Evolutionary conservation across 2,329 filamentous ascomycete genomes (phyloP).

Genomic region (Furcasterigmium furcatum): DNA sequence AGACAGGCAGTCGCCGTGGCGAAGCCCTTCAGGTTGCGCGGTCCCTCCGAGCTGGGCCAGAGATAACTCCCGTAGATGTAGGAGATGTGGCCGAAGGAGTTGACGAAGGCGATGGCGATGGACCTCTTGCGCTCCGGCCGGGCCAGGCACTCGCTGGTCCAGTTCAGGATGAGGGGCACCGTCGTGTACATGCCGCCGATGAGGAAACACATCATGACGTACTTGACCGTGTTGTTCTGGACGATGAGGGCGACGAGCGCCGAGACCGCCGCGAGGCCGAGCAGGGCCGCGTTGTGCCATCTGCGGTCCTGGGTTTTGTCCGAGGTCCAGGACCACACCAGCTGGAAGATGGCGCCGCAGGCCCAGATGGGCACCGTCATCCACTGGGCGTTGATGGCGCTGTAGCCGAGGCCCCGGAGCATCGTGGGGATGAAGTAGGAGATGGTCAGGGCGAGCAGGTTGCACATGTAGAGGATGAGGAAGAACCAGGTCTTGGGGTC

Average conservation of each 20-base stretch:
- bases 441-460: constrained; percentile 10
- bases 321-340: constrained; percentile 15
- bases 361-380: constrained; percentile 14
- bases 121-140: constrained; percentile 34
- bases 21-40: constrained; percentile 16
- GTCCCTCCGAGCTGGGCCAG: constrained; percentile 19
- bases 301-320: constrained; percentile 21
- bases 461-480: constrained; percentile 36
- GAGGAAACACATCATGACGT: constrained; percentile 15
- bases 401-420: constrained; percentile 15
- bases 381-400: constrained; percentile 12
- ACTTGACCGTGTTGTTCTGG: constrained; percentile 28
- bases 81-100: constrained; percentile 29
- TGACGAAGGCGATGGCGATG: constrained; percentile 34
- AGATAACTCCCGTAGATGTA: constrained; percentile 37
- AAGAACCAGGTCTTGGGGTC: constrained; percentile 43
- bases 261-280: constrained; percentile 19
- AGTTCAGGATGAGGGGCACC: constrained; percentile 31
- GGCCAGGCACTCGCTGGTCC: constrained; percentile 34
- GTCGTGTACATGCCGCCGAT: constrained; percentile 12
- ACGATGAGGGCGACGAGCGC: constrained; percentile 24
- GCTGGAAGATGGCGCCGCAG: constrained; percentile 7
- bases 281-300: constrained; percentile 20
- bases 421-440: constrained; percentile 17
- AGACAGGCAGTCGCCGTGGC: constrained; percentile 7